Evolutionary conservation across 306 rosid species (phyloP), one percentile per base, ranked within the genome.

Genomic region (Pyrus communis): DNA sequence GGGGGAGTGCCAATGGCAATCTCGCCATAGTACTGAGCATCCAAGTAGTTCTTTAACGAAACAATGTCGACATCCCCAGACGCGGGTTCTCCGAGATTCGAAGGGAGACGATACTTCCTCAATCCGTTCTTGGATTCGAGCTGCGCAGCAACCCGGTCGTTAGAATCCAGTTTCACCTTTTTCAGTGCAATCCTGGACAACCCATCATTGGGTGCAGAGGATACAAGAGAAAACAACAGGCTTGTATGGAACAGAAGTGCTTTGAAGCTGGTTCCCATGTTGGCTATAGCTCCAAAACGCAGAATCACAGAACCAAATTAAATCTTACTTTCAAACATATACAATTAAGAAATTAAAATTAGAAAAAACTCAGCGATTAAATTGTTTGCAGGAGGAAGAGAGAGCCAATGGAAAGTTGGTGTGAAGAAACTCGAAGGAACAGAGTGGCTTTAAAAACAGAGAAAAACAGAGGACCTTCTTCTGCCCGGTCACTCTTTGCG

Each of bases 1-100:
- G 97, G 91, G 28, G 99, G 99, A 76, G 85, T 86, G 21, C 99
- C 99, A 75, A 95, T 85, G 57, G 69, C 71, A 30, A 95, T 90
- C 79, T 92, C 99, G 70, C 99, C 99, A 74, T 83, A 92, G 76
- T 95, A 95, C 78, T 92, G 97, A 87, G 99, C 97, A 85, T 95
- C 97, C 88, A 95, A 59, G 83, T 89, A 95, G 81, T 95, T 95
- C 85, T 88, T 92, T 22, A 95, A 67, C 1, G 77, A 75, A 63
- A 95, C 91, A 77, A 91, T 71, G 78, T 92, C 97, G 0, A 81
- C 0, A 8, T 81, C 81, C 59, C 4, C 73, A 7, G 69, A 27
- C 15, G 5, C 21, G 0, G 55, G 6, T 49, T 78, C 84, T 31
- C 85, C 89, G 12, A 85, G 76, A 33, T 82, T 76, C 75, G 78